These are phyloP conservation scores for Thielaviopsis ethacetica DNA, from an alignment of 2,329 filamentous ascomycete genomes.

Conservation along the genomic window DNA sequence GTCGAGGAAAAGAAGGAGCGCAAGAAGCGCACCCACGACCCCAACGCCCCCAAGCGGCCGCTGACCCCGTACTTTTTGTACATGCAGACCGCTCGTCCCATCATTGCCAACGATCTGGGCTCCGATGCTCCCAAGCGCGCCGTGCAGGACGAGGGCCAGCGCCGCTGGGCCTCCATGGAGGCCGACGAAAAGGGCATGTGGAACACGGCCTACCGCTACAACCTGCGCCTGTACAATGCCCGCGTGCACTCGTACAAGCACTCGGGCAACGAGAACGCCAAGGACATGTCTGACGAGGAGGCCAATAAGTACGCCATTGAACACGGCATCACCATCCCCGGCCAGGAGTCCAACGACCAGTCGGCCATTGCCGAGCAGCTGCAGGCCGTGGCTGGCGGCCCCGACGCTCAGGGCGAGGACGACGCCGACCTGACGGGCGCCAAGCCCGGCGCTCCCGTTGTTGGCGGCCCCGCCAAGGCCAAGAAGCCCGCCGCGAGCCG, in stretches of 20 bases:
- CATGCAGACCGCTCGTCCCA: constrained; percentile 71
- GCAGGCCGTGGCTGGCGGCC: constrained; percentile 23
- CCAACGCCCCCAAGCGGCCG: constrained; percentile 86
- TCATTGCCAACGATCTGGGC: constrained; percentile 66
- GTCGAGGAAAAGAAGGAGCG: constrained; percentile 68
- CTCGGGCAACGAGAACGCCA: constrained; percentile 36
- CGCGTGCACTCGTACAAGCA: constrained; percentile 48
- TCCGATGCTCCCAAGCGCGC: constrained; percentile 66
- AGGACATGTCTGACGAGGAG: constrained; percentile 44
- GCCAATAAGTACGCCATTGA: constrained; percentile 44
- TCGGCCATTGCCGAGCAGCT: constrained; percentile 44
- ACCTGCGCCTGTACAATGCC: constrained; percentile 48
- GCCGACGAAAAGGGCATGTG: constrained; percentile 54
- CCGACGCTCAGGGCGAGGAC: constrained; percentile 25
- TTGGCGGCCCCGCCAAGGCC: constrained; percentile 31
- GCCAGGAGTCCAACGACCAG: constrained; percentile 31
- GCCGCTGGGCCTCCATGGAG: constrained; percentile 67
- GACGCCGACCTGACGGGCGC: constrained; percentile 21
- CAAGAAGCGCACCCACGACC: constrained; percentile 75
- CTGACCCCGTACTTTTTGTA: constrained; percentile 92
- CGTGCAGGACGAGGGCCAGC: constrained; percentile 73
- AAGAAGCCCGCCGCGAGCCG: constrained; percentile 36
- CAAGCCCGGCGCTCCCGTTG: constrained; percentile 12
- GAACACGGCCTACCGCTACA: constrained; percentile 53
- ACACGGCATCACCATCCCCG: constrained; percentile 36